Evolutionary conservation across 345 rosid species (phyloP).

Genomic region (Citrus medica): DNA sequence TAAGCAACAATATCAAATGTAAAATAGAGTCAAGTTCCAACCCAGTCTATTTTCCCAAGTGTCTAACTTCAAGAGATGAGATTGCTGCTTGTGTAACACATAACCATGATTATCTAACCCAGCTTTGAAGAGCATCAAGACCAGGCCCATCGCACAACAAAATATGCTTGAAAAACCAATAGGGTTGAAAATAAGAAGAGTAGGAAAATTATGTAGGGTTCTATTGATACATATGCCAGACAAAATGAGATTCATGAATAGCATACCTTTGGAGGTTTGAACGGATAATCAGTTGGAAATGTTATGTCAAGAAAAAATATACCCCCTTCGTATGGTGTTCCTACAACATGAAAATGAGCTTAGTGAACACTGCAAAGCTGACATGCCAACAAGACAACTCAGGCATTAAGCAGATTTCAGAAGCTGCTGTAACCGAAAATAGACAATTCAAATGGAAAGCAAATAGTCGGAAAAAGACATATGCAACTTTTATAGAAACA

Average conservation of each 20-base stretch:
- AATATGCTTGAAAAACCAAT: not conserved
- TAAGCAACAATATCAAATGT: not conserved
- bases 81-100: not conserved
- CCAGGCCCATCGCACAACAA: not conserved
- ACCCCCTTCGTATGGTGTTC: conserved; percentile 88
- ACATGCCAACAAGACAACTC: not conserved
- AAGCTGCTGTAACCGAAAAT: not conserved
- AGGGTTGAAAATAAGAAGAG: not conserved
- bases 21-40: not conserved
- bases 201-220: not conserved
- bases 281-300: conserved; percentile 85
- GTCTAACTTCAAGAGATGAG: not conserved
- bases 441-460: not conserved
- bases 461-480: not conserved
- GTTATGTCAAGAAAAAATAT: conserved; percentile 73
- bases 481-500: not conserved
- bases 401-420: not conserved
- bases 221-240: not conserved
- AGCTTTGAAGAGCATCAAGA: not conserved
- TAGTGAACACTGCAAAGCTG: not conserved
- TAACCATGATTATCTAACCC: not conserved
- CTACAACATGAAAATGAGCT: conserved; percentile 32
- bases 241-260: not conserved
- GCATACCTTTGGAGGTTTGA: conserved; percentile 85
- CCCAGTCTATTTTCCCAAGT: not conserved